Evolutionary conservation across 495 filamentous ascomycete genomes (phyloP).

Genomic region (Podospora pseudoanserina): DNA sequence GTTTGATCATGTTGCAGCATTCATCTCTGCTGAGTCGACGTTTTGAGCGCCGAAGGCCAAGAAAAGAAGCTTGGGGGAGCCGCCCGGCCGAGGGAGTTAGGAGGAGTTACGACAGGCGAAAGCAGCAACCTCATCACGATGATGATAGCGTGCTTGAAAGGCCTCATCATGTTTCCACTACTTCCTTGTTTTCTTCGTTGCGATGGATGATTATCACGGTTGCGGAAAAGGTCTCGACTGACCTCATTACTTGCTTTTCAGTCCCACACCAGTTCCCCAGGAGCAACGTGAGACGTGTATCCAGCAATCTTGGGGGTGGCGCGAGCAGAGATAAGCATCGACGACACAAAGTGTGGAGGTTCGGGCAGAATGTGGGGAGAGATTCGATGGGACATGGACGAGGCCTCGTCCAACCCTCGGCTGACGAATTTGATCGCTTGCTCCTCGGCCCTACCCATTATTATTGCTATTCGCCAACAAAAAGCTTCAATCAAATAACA

Average conservation of each 20-base stretch:
- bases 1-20: neutral
- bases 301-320: constrained; percentile 27
- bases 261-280: neutral
- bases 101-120: neutral
- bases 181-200: neutral
- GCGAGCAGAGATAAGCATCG: constrained; percentile 28
- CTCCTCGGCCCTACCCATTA: neutral
- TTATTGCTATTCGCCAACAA: neutral
- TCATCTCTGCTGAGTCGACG: neutral
- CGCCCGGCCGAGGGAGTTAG: neutral
- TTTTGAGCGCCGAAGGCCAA: neutral
- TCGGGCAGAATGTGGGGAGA: constrained; percentile 16
- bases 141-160: neutral
- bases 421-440: constrained; percentile 9
- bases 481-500: neutral
- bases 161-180: neutral
- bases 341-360: constrained; percentile 24
- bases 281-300: constrained; percentile 19
- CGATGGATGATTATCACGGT: neutral
- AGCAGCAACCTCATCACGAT: neutral
- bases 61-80: neutral
- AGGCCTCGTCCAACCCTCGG: constrained; percentile 5
- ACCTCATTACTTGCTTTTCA: constrained; percentile 3
- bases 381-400: neutral
- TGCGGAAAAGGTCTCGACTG: neutral